phyloP scores from a whole-genome alignment of 257 asterid genomes.

The Jaltomata sinuosa region DNA sequence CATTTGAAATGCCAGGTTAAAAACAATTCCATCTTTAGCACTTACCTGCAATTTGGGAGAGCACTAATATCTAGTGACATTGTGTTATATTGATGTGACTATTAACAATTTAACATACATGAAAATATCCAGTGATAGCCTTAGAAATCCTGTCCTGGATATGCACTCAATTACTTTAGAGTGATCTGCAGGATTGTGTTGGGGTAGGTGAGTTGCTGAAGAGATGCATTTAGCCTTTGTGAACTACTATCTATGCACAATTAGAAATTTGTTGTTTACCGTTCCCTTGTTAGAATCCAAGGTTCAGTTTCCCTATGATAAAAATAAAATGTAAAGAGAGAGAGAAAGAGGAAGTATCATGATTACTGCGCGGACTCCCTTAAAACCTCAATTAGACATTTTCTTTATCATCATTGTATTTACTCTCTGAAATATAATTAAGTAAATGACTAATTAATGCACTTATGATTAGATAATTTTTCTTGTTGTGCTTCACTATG shows the following conservation, averaged over 20 bases:
- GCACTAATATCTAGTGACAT: neutral
- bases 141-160: neutral
- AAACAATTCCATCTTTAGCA: neutral
- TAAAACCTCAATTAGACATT: neutral
- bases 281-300: neutral
- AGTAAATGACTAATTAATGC: neutral
- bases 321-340: neutral
- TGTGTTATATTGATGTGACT: neutral
- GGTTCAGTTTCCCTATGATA: neutral
- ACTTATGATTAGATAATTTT: neutral
- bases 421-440: neutral
- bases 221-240: neutral
- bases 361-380: neutral
- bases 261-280: neutral
- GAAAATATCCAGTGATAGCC: neutral
- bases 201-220: neutral
- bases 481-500: neutral
- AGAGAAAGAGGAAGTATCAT: neutral
- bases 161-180: neutral
- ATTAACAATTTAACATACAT: neutral
- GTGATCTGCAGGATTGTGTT: neutral
- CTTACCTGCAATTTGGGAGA: neutral
- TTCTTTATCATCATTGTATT: neutral
- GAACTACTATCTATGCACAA: neutral
- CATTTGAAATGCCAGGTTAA: constrained; percentile 66